phyloP scores from a whole-genome alignment of 768 basidiomycete species.

The Mycena epipterygia region DNA sequence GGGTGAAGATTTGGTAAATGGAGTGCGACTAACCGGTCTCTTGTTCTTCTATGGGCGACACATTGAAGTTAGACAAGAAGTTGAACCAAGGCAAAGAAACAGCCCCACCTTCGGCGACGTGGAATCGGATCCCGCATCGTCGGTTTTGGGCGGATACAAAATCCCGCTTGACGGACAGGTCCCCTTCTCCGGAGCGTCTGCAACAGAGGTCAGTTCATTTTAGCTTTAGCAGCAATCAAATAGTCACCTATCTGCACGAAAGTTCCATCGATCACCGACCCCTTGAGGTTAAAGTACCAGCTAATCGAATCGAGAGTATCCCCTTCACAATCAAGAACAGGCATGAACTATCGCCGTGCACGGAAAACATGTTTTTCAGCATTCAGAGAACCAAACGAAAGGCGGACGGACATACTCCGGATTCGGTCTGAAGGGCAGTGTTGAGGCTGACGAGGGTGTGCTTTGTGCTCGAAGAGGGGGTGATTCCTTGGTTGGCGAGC shows the following conservation, averaged over 20 bases:
- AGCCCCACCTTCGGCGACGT: not conserved
- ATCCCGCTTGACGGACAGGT: conserved; percentile 60
- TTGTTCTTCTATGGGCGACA: not conserved
- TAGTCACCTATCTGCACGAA: conserved; percentile 62
- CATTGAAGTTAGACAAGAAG: not conserved
- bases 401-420: conserved; percentile 41
- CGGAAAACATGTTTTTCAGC: not conserved
- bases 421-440: conserved; percentile 55
- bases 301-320: conserved; percentile 56
- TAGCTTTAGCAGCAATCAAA: not conserved
- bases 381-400: not conserved
- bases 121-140: not conserved
- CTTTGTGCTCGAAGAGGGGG: conserved; percentile 58
- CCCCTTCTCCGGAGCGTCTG: conserved; percentile 57
- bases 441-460: conserved; percentile 57
- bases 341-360: conserved; percentile 59
- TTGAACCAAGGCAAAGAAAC: not conserved
- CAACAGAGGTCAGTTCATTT: not conserved
- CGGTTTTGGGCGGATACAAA: conserved; percentile 62
- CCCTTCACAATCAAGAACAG: conserved; percentile 59
- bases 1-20: not conserved
- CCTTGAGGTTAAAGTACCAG: conserved; percentile 70
- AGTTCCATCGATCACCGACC: conserved; percentile 66
- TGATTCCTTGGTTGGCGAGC: conserved; percentile 67
- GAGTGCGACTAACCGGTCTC: not conserved